Base-by-base conservation (phyloP, 208 protist genomes). In the Leishmania turanica region DNA sequence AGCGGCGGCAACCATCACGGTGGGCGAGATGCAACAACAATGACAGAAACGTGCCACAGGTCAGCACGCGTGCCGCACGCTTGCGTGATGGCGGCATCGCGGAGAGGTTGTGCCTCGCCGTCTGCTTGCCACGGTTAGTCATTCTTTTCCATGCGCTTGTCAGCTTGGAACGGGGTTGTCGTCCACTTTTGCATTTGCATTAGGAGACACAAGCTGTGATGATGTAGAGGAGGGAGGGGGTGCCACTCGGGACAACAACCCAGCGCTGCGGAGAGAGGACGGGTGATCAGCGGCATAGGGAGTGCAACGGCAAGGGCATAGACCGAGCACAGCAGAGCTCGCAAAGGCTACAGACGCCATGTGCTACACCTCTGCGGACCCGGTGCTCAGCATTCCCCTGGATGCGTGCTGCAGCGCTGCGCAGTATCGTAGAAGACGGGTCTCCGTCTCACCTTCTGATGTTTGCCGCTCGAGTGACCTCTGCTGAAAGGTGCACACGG, bases 361-460 rank as follows among this genome's bases (percentile, higher is more conserved):
- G 21, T 31, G 68, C 68, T 72, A 72, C 24, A 72, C 68, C 45
- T 13, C 40, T 72, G 68, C 68, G 27, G 68, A 72, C 6, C 42
- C 9, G 56, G 7, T 21, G 31, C 19, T 69, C 47, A 24, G n/a
- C 3, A 11, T 31, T 2, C 7, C 58, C 24, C 8, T 58, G n/a
- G 70, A 45, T 19, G 27, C 47, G 9, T 80, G 82, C 49, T 90
- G 74, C 53, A 95, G 62, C 17, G 89, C 89, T 0, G 85, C 75
- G 76, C 87, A 92, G 73, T 93, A 93, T 3, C 84, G 85, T 64
- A 95, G 53, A 42, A 94, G 42, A 19, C 74, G 81, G 27, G 86
- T 83, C 53, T 84, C 85, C 69, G 81, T 24, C 80, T 84, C 70
- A 42, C 53, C 80, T 42, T 72, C 69, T 2, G n/a, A 54, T 21